These are phyloP conservation scores for Trametes versicolor DNA, from an alignment of 1,284 basidiomycete species.

Conservation along the genomic window DNA sequence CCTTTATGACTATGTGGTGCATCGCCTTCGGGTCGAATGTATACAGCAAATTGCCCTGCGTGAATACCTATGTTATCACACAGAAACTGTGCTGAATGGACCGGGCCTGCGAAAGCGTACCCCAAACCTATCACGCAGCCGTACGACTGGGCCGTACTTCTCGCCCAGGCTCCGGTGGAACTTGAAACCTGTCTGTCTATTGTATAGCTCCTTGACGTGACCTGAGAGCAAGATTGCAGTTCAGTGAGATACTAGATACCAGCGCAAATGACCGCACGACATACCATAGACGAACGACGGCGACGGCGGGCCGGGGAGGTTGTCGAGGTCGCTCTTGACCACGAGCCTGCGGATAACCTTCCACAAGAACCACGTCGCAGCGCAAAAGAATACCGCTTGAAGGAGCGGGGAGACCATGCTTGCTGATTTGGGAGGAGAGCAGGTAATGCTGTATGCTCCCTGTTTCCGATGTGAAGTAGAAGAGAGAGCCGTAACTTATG, in stretches of 20 bases:
- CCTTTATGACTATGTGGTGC: slow-evolving; percentile 45
- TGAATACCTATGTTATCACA: too few species aligned
- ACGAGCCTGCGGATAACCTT: slow-evolving; percentile 15
- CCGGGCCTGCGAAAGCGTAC: background rate
- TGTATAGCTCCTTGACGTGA: slow-evolving; percentile 4
- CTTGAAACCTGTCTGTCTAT: background rate
- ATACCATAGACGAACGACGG: slow-evolving; percentile 27
- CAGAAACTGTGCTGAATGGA: too few species aligned
- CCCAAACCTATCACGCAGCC: background rate
- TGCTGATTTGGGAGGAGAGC: too few species aligned
- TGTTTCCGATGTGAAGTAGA: too few species aligned
- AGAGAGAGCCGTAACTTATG: too few species aligned
- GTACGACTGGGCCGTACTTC: background rate
- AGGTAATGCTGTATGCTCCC: too few species aligned
- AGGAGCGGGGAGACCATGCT: slow-evolving; percentile 8
- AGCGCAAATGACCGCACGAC: too few species aligned
- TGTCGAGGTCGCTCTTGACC: slow-evolving; percentile 26
- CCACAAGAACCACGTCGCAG: slow-evolving; percentile 24
- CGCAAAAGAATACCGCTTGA: slow-evolving; percentile 16
- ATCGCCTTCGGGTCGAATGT: slow-evolving; percentile 42
- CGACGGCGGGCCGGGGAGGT: slow-evolving; percentile 24
- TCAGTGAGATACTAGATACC: too few species aligned
- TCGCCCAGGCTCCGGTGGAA: background rate
- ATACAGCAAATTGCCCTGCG: slow-evolving; percentile 36
- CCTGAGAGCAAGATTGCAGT: background rate